These are phyloP conservation scores for Yarrowia bubula DNA, from an alignment of 805 yeast genomes.

Conservation along the genomic window DNA sequence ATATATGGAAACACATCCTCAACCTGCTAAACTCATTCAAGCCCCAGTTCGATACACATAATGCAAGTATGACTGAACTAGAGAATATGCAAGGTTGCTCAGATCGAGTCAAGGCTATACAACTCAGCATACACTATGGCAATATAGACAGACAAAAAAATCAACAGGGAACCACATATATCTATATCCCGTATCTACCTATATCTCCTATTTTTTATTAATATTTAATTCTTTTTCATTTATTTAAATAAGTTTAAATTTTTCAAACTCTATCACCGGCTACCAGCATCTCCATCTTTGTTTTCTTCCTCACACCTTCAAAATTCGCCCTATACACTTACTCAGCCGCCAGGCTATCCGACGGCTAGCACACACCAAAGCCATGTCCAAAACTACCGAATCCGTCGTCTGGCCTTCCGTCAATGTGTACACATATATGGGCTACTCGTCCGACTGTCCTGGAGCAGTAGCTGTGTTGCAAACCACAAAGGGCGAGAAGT, in stretches of 20 bases:
- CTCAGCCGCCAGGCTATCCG: background rate
- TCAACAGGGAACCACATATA: too few species aligned
- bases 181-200: too few species aligned
- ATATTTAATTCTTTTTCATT: background rate
- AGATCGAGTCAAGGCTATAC: too few species aligned
- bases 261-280: background rate
- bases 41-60: too few species aligned
- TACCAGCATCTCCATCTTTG: background rate
- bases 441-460: constrained; percentile 47
- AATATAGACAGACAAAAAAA: too few species aligned
- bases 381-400: background rate
- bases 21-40: too few species aligned
- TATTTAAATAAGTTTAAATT: background rate
- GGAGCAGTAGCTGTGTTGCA: constrained; percentile 51
- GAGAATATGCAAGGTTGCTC: too few species aligned
- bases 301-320: background rate
- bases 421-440: background rate
- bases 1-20: too few species aligned
- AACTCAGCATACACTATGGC: too few species aligned
- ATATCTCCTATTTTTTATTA: too few species aligned
- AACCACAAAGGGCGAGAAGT: constrained; percentile 52
- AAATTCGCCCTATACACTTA: too few species aligned
- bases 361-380: background rate
- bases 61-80: too few species aligned
- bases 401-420: background rate